These are phyloP conservation scores for Aureobasidium uvarum DNA, from an alignment of 2,329 filamentous ascomycete genomes.

Conservation along the genomic window DNA sequence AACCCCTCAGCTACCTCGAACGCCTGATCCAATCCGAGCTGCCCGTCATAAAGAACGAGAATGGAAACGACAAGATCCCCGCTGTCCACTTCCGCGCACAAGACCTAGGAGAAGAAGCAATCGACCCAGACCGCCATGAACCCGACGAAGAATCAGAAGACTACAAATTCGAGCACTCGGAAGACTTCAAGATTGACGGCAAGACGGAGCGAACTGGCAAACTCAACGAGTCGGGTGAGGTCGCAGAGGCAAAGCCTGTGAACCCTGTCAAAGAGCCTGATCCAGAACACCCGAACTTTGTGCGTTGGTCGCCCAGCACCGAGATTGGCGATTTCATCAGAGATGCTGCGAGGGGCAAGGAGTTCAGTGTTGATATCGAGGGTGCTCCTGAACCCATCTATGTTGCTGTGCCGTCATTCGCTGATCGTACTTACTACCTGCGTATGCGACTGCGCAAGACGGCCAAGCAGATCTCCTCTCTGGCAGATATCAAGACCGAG, in stretches of 20 bases:
- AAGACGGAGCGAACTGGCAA: conserved; percentile 49
- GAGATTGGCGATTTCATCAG: conserved; percentile 94
- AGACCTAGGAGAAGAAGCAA: conserved; percentile 63
- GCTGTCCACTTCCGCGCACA: conserved; percentile 77
- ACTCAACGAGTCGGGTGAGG: conserved; percentile 33
- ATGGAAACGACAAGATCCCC: conserved; percentile 68
- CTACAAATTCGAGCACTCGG: conserved; percentile 45
- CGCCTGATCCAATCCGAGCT: conserved; percentile 85
- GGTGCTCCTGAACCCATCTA: conserved; percentile 66
- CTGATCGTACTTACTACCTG: conserved; percentile 86
- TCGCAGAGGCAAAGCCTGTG: conserved; percentile 31
- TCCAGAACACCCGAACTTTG: conserved; percentile 61
- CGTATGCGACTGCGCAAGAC: conserved; percentile 72
- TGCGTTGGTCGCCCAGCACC: conserved; percentile 83
- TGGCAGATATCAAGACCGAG: conserved; percentile 73
- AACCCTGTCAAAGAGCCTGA: conserved; percentile 28
- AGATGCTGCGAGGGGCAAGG: conserved; percentile 77
- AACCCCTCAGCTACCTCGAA: conserved; percentile 87
- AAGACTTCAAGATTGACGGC: conserved; percentile 53
- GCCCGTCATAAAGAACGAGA: conserved; percentile 61
- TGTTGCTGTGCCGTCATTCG: conserved; percentile 81
- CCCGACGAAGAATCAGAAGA: conserved; percentile 40
- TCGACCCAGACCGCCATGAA: conserved; percentile 30
- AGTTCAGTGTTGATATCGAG: conserved; percentile 82
- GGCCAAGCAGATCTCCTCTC: conserved; percentile 63